Conservation (phyloP, 2,329 filamentous ascomycete genomes). For the Diaporthe nobilis region DNA sequence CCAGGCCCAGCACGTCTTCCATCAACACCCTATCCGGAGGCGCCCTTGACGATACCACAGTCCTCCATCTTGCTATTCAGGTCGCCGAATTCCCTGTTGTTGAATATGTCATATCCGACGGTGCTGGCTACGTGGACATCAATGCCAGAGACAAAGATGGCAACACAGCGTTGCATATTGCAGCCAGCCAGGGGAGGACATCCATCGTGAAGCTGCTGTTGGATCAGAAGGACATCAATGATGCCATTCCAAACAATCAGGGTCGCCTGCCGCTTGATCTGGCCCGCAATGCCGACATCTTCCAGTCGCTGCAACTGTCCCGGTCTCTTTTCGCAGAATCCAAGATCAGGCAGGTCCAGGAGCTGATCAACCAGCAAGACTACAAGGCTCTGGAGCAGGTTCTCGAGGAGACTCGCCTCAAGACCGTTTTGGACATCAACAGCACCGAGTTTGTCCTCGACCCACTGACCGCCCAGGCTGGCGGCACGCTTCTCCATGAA, state of each 20-base stretch:
- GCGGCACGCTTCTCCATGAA: constrained; percentile 95
- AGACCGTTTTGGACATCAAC: constrained; percentile 92
- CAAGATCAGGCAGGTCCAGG: constrained; percentile 87
- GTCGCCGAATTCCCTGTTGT: constrained; percentile 94
- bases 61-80: constrained; percentile 94
- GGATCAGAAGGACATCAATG: constrained; percentile 87
- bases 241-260: constrained; percentile 86
- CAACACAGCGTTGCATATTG: constrained; percentile 92
- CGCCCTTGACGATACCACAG: constrained; percentile 84
- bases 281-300: constrained; percentile 93
- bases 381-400: constrained; percentile 85
- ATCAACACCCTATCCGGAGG: constrained; percentile 58
- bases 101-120: constrained; percentile 90
- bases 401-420: constrained; percentile 86
- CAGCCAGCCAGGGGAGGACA: constrained; percentile 84
- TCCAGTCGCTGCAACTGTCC: constrained; percentile 92
- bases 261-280: constrained; percentile 90
- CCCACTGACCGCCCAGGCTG: constrained; percentile 79
- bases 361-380: constrained; percentile 78
- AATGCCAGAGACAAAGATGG: constrained; percentile 94
- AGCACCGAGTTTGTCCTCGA: constrained; percentile 90
- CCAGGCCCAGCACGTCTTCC: constrained; percentile 71
- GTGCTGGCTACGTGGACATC: constrained; percentile 78
- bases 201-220: constrained; percentile 87
- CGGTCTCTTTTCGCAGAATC: constrained; percentile 90